Conservation (phyloP, 305 asterid species). For the Plantago rigida region DNA sequence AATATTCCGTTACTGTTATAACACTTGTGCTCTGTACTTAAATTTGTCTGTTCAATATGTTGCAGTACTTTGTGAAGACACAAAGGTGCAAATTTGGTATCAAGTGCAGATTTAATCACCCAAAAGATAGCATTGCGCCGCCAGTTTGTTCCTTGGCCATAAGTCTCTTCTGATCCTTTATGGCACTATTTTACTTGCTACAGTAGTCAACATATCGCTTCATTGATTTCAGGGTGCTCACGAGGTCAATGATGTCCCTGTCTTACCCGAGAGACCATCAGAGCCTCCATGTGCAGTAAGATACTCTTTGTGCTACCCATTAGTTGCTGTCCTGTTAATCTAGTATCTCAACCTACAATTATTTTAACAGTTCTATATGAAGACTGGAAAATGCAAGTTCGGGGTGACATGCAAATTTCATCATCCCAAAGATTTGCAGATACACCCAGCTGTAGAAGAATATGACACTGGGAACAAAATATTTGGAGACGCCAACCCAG, state of each 20-base stretch:
- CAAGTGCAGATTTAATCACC: constrained; percentile 90
- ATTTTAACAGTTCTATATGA: constrained; percentile 76
- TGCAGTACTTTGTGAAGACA: constrained; percentile 83
- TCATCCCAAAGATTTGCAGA: constrained; percentile 75
- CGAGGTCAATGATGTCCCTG: constrained; percentile 37
- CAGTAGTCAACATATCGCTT: background rate
- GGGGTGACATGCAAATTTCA: constrained; percentile 81
- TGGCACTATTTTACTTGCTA: constrained; percentile 15
- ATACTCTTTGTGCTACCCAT: constrained; percentile 27
- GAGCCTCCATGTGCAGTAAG: constrained; percentile 90
- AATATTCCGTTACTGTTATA: constrained; percentile 19
- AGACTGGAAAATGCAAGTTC: constrained; percentile 81
- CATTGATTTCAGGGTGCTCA: constrained; percentile 46
- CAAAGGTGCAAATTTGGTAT: constrained; percentile 78
- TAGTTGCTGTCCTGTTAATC: constrained; percentile 17
- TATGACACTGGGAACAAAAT: constrained; percentile 33
- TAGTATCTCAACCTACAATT: constrained; percentile 20
- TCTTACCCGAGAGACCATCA: constrained; percentile 82
- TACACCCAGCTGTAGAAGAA: constrained; percentile 43
- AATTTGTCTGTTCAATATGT: constrained; percentile 21
- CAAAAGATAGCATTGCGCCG: constrained; percentile 43
- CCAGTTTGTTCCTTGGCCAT: constrained; percentile 38
- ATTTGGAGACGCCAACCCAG: constrained; percentile 40
- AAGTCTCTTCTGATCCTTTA: constrained; percentile 18
- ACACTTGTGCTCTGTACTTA: constrained; percentile 15